phyloP scores from a whole-genome alignment of 164 flowering plant genomes.

The Sedum album region DNA sequence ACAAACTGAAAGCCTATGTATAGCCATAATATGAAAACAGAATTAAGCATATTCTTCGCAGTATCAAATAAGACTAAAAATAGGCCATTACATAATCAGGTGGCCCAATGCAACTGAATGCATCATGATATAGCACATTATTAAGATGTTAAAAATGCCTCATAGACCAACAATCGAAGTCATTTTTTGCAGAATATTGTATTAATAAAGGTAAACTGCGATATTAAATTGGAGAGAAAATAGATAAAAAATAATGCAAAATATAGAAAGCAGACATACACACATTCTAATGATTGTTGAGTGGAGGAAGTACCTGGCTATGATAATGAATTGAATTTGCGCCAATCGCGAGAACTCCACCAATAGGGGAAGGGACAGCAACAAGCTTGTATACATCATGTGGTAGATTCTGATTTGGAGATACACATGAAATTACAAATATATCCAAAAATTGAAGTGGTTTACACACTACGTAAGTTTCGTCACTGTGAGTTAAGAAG shows the following conservation, averaged over 20 bases:
- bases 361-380: constrained; percentile 97
- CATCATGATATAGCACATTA: background rate
- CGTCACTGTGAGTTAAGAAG: background rate
- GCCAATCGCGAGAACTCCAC: constrained; percentile 85
- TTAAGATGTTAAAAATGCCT: too few relatives aligned
- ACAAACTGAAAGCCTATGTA: background rate
- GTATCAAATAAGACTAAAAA: background rate
- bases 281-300: background rate
- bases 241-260: background rate
- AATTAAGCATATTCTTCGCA: background rate
- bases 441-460: background rate
- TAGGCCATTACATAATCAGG: background rate
- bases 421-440: background rate
- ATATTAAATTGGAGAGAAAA: background rate
- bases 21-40: background rate
- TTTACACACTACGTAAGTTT: background rate
- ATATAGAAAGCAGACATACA: background rate
- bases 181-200: background rate
- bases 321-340: constrained; percentile 87
- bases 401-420: constrained; percentile 62
- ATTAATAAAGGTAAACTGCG: background rate
- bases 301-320: constrained; percentile 57
- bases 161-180: background rate
- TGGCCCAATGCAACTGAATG: background rate
- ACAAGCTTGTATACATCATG: constrained; percentile 97